Evolutionary conservation across 2,329 filamentous ascomycete genomes (phyloP), one percentile per base, ranked within the genome.

Genomic region (Graphiopsis chlorocephala): DNA sequence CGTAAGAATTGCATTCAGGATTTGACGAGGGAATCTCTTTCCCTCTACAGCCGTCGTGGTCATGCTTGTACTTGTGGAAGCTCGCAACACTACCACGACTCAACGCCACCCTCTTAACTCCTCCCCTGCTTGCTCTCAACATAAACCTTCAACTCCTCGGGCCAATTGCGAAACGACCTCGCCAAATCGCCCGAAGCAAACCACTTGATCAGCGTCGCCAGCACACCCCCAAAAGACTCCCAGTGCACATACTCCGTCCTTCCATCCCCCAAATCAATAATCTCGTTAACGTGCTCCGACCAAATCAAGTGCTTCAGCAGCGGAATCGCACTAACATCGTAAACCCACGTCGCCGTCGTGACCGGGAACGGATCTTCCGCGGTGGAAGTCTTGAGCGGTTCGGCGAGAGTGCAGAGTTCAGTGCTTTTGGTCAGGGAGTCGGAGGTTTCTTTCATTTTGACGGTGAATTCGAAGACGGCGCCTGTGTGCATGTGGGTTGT

Each of bases 241-340:
- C 81, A 83, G 65, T 78, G 81, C 63, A 74, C 71, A 55, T 74
- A 76, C n/a, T 69, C 68, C 70, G 72, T 77, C 71, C 59, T 67
- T 71, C 65, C 66, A 57, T 74, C 72, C 35, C 74, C 74, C 7
- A 75, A 71, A 64, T 79, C 79, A 23, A 72, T 71, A 38, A 84
- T 72, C 72, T 83, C 81, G 67, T 83, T 81, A n/a, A 81, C 78
- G 12, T 81, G 72, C 68, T 83, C 80, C 31, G 78, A 76, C 58
- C 71, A 75, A 61, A 83, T 64, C 20, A 83, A 31, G 48, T 74
- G 74, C 1, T 68, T 68, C 0, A 74, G 73, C 11, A 75, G 64
- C 25, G 72, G 61, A 7, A 67, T 64, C 26, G 66, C 69, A 10
- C 72, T 72, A 60, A 76, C 75, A 60, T 76, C 74, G 45, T 73